Percentiles rank a stretch among this genome's conserved stretches.
Evolutionary conservation across 140 eudicot genomes (phyloP).

Genomic region (Flaveria floridana): DNA sequence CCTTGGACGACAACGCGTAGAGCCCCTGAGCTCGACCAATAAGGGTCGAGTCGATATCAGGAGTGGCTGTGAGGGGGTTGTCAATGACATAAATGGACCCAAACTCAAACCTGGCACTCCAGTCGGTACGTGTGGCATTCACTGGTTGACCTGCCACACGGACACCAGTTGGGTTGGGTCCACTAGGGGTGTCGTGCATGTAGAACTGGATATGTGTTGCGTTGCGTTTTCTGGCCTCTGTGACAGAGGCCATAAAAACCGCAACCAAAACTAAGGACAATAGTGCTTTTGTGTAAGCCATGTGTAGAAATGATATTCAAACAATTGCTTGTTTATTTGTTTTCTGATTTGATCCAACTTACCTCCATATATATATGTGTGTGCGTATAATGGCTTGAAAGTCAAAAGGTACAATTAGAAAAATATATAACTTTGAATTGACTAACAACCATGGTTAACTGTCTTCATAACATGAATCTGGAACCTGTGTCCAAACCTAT

Average conservation of each 20-base stretch:
- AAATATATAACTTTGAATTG: no score
- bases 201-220: conserved; percentile 27
- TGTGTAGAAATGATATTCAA: no score
- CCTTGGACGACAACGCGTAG: conserved; percentile 44
- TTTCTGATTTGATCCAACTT: no score
- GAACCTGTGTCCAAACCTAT: no score
- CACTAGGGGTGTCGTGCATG: conserved; percentile 35
- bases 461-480: no score
- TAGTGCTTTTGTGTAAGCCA: no score
- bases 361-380: no score
- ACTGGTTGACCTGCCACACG: conserved; percentile 37
- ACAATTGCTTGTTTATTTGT: no score
- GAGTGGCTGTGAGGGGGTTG: conserved; percentile 31
- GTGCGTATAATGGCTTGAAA: no score
- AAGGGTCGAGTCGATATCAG: conserved; percentile 34
- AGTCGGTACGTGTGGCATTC: neutral
- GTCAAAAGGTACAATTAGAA: no score
- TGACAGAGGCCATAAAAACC: neutral
- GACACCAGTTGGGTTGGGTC: conserved; percentile 31
- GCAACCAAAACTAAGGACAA: no score
- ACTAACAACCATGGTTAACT: no score
- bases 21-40: conserved; percentile 68
- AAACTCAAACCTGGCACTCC: conserved; percentile 24
- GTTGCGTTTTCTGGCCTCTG: conserved; percentile 28
- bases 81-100: conserved; percentile 38